Base-by-base conservation (phyloP, 768 basidiomycete genomes). In the Mycena vitilis region DNA sequence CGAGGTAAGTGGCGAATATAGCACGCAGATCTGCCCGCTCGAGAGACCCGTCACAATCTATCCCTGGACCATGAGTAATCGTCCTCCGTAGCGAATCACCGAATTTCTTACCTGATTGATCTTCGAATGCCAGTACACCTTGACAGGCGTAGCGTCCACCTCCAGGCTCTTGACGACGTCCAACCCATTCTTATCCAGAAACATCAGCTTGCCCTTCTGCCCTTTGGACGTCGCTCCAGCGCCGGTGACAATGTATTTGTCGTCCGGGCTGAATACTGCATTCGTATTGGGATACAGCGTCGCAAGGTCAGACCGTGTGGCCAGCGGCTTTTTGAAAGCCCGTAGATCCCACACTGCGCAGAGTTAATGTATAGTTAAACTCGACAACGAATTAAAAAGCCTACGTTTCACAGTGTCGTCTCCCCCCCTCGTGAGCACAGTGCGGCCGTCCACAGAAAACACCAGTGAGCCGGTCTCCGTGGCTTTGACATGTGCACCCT, bases 321-420 rank as follows among this genome's bases (percentile, higher is more conserved):
- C 88, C 37, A 98, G 76, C 2, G 98, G 96, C 78, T 93, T 95
- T 79, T 94, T 95, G 85, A 99, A 94, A 13, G 91, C 86, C 63
- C 95, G 89, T 34, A 95, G 80, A 78, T 99, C 97, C 98, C 98
- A 99, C 52, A 98, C 97, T 99, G 62, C 25, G 30, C 49, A 49
- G 18, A 34, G 15, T 22, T 18, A 58, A 55, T 57, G 59, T 44
- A 40, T 22, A 62, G 66, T 48, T 60, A 61, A 23, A 30, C 22
- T 8, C 38, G 15, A n/a, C 23, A 55, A 40, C 10, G 25, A 37
- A 61, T 62, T 65, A 59, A 66, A 72, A 68, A 53, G 89, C 95
- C 71, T 80, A 98, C 97, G 79, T 81, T 99, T 99, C 63, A 98
- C 92, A 2, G 95, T 97, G 76, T 96, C 92, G 81, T 99, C 98